phyloP scores from a whole-genome alignment of 371 early-diverging fungal species.

The Lichtheimia hyalospora region DNA sequence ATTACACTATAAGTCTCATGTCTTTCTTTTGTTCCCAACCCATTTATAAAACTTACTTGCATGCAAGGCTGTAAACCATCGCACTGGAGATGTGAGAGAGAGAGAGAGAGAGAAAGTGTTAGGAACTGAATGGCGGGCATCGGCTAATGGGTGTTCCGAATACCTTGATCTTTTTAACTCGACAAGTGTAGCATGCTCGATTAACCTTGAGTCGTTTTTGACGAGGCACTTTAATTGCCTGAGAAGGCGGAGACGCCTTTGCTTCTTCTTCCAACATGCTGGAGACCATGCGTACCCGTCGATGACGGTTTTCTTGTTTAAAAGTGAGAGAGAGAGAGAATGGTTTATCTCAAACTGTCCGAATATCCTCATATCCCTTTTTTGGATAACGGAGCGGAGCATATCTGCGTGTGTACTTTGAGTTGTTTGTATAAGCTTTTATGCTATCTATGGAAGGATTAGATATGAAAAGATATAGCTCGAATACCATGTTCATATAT shows the following conservation, averaged over 20 bases:
- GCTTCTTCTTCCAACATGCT: conserved; percentile 5
- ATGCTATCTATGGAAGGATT: no score
- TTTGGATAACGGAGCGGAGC: no score
- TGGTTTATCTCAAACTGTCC: no score
- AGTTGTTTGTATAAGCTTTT: no score
- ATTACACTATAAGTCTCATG: conserved; percentile 1
- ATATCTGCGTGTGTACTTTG: no score
- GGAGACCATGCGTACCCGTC: neutral
- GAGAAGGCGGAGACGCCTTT: conserved; percentile 3
- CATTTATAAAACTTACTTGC: conserved; percentile 34
- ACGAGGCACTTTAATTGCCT: conserved; percentile 9
- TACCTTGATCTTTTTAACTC: conserved; percentile 54
- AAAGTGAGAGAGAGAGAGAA: no score
- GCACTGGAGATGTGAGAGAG: conserved; percentile 24
- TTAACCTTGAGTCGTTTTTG: conserved; percentile 48
- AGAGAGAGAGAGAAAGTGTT: neutral
- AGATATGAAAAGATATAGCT: no score
- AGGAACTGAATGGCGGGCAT: neutral
- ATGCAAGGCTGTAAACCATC: conserved; percentile 56
- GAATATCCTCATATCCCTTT: no score
- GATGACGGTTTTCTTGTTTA: no score
- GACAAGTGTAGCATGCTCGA: conserved; percentile 47
- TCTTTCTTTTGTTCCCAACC: no score
- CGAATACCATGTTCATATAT: no score
- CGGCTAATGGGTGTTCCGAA: neutral